A percentile compares a stretch with the other conserved stretches of the same genome.
Evolutionary conservation across 805 yeast genomes (phyloP).

Genomic region (Wickerhamomyces mucosus): DNA sequence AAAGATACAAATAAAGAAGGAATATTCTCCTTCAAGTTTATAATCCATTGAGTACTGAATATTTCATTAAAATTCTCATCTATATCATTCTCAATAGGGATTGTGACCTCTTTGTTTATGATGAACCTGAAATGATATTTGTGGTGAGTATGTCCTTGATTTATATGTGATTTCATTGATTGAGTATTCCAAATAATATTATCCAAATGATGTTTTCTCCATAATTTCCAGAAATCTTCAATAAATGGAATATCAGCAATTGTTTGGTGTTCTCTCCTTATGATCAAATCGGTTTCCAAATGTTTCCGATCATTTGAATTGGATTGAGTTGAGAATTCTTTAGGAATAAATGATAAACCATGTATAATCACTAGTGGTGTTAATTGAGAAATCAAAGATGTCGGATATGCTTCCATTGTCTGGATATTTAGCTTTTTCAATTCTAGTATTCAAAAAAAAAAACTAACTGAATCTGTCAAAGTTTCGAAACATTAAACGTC

Average conservation of each 20-base stretch:
- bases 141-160: conserved; percentile 18
- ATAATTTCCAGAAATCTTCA: conserved; percentile 19
- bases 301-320: conserved; percentile 2
- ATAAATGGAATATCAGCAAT: conserved; percentile 6
- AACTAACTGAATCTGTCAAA: too few relatives aligned
- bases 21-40: conserved; percentile 35
- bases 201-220: conserved; percentile 22
- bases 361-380: conserved; percentile 34
- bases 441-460: too few relatives aligned
- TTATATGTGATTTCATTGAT: conserved; percentile 14
- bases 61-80: conserved; percentile 26
- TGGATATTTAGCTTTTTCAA: too few relatives aligned
- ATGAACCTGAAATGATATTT: conserved; percentile 18
- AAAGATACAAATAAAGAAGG: conserved; percentile 41
- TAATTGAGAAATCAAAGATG: conserved; percentile 23
- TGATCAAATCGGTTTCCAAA: conserved; percentile 4
- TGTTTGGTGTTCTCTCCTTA: conserved; percentile 7
- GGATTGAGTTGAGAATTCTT: conserved; percentile 5
- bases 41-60: conserved; percentile 41
- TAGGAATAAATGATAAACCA: conserved; percentile 18
- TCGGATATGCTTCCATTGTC: conserved; percentile 35
- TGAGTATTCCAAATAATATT: conserved; percentile 19
- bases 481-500: too few relatives aligned
- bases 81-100: conserved; percentile 3
- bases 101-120: conserved; percentile 2